Evolutionary conservation across 176 grass and related monocot genomes (phyloP).

Genomic region (sorghum (Sorghum bicolor)): Sorghum_bicolor_NCBIv3 NC_012873.2:57959501-57960000

Average conservation of each 20-base stretch:
- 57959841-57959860: constrained; percentile 21
- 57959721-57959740: constrained; percentile 46
- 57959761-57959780: neutral
- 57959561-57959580: neutral
- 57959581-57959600: too few relatives aligned
- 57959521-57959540: neutral
- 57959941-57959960: constrained; percentile 11
- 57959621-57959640: neutral
- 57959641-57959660: too few relatives aligned
- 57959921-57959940: constrained; percentile 23
- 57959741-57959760: constrained; percentile 43
- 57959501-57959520: constrained; percentile 2
- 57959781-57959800: neutral
- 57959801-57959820: neutral
- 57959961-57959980: neutral
- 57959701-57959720: constrained; percentile 42
- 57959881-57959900: constrained; percentile 30
- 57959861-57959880: constrained; percentile 13
- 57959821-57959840: constrained; percentile 18
- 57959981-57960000: neutral
- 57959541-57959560: neutral
- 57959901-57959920: constrained; percentile 19
- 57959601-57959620: too few relatives aligned
- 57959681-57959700: neutral
- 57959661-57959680: neutral